Conservation (phyloP, 2,329 filamentous ascomycete genomes). For the Alternaria sp. region DNA sequence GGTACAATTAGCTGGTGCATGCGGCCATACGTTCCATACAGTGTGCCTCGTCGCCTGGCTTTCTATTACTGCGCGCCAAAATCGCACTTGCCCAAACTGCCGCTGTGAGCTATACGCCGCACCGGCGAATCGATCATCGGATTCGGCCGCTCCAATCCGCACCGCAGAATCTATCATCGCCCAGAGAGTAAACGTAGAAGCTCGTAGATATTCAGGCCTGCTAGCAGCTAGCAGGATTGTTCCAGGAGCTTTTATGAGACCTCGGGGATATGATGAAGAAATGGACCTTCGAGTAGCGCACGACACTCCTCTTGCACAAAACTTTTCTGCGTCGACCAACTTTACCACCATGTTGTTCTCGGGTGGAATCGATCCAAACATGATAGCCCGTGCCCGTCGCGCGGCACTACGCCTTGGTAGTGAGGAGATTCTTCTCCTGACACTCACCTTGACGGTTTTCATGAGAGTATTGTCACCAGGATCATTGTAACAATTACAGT, state of each 20-base stretch:
- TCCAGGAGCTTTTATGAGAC: neutral
- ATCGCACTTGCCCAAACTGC: slow-evolving; percentile 8
- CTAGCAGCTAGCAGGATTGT: neutral
- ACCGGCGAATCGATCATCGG: neutral
- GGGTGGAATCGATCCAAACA: neutral
- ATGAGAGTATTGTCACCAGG: neutral
- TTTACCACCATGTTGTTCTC: neutral
- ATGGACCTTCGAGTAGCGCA: neutral
- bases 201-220: neutral
- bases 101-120: slow-evolving; percentile 5
- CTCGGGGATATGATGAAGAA: no score
- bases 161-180: neutral
- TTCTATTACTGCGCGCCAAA: neutral
- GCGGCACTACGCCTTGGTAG: neutral
- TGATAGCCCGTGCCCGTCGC: neutral
- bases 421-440: neutral
- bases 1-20: slow-evolving; percentile 4
- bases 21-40: slow-evolving; percentile 7
- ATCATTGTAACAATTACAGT: neutral
- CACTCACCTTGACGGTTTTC: neutral
- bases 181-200: neutral
- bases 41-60: slow-evolving; percentile 8
- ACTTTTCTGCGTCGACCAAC: neutral
- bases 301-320: neutral
- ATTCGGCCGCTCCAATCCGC: neutral